phyloP scores from a whole-genome alignment of 2,329 filamentous ascomycete genomes.

The Metarhizium guizhouense region DNA sequence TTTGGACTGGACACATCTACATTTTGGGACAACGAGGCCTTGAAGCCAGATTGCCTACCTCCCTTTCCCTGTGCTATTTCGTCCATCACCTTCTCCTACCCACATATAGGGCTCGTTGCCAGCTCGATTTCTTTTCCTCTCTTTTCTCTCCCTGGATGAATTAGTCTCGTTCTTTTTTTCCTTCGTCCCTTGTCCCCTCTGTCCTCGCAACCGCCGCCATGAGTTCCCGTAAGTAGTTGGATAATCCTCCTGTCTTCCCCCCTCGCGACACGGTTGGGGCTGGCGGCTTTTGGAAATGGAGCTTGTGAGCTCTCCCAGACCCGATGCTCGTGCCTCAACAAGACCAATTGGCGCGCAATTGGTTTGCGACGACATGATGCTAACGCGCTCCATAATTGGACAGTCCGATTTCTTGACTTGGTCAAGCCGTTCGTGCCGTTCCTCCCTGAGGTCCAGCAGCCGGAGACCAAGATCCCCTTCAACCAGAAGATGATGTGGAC shows the following conservation, averaged over 20 bases:
- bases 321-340: slow-evolving; percentile 1
- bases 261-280: neutral
- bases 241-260: slow-evolving; percentile 5
- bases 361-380: slow-evolving; percentile 13
- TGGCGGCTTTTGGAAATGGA: slow-evolving; percentile 8
- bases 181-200: slow-evolving; percentile 10
- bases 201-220: slow-evolving; percentile 33
- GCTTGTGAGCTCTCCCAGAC: slow-evolving; percentile 1
- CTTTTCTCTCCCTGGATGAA: slow-evolving; percentile 29
- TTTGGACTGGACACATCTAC: slow-evolving; percentile 35
- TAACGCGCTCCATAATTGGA: slow-evolving; percentile 15
- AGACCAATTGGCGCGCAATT: slow-evolving; percentile 16
- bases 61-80: slow-evolving; percentile 23
- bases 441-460: slow-evolving; percentile 97
- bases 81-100: slow-evolving; percentile 21
- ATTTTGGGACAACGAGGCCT: slow-evolving; percentile 19
- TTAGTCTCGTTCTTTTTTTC: slow-evolving; percentile 29
- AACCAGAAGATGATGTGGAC: slow-evolving; percentile 98
- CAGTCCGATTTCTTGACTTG: slow-evolving; percentile 98
- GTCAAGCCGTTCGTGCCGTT: slow-evolving; percentile 99
- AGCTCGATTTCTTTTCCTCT: slow-evolving; percentile 27
- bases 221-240: slow-evolving; percentile 45
- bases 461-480: slow-evolving; percentile 97
- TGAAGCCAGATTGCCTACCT: slow-evolving; percentile 36
- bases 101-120: slow-evolving; percentile 25